A percentile compares a stretch with the other conserved stretches of the same genome.
Evolutionary conservation across 2,329 filamentous ascomycete species (phyloP).

Genomic region (Clonostachys solani): DNA sequence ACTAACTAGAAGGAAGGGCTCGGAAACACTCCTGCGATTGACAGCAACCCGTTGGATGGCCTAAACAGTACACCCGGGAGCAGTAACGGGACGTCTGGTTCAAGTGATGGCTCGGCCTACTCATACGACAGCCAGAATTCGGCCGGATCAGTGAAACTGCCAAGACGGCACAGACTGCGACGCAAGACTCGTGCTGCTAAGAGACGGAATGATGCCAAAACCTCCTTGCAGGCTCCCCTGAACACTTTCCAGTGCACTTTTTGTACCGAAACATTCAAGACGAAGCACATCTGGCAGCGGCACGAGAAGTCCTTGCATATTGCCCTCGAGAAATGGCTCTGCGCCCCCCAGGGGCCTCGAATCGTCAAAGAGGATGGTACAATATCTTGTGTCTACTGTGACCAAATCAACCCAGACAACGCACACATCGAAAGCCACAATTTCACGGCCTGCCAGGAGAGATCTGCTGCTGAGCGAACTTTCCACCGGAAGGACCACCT

Average conservation of each 20-base stretch:
- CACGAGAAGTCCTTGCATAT: conserved; percentile 44
- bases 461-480: conserved; percentile 33
- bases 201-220: neutral
- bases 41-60: too few relatives aligned
- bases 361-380: conserved; percentile 35
- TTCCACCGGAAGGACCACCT: conserved; percentile 40
- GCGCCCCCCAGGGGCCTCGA: conserved; percentile 24
- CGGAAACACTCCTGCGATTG: too few relatives aligned
- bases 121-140: conserved; percentile 47
- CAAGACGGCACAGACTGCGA: conserved; percentile 34
- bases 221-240: neutral
- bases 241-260: conserved; percentile 38
- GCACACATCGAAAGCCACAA: conserved; percentile 30
- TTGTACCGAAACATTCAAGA: conserved; percentile 38
- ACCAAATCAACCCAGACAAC: conserved; percentile 16
- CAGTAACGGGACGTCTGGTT: conserved; percentile 49
- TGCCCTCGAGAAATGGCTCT: conserved; percentile 42
- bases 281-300: conserved; percentile 40
- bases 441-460: conserved; percentile 44
- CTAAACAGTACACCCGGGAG: conserved; percentile 34
- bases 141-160: conserved; percentile 31
- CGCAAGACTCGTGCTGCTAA: conserved; percentile 1
- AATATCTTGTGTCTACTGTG: conserved; percentile 30
- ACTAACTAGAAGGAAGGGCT: too few relatives aligned
- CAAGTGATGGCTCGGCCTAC: conserved; percentile 45